Conservation (phyloP, 2,329 filamentous ascomycete genomes). For the Blastomyces percursus region DNA sequence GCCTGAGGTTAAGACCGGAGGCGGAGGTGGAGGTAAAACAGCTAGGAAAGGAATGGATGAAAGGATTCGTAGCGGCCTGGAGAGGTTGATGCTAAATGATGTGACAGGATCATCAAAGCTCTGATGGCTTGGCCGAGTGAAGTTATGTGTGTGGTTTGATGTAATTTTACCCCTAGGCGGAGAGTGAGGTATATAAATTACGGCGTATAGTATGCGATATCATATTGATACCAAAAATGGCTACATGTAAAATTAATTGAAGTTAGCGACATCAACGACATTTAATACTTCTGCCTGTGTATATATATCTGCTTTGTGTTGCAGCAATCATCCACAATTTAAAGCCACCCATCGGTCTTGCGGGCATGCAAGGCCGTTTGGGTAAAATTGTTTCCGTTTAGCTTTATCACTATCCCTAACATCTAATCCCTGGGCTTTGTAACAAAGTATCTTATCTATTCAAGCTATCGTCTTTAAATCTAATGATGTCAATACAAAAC, state of each 20-base stretch:
- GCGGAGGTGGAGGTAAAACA: not conserved
- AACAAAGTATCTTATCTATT: not conserved
- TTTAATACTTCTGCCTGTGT: not conserved
- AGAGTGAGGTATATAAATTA: not conserved
- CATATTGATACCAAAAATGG: not conserved
- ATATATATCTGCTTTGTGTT: not conserved
- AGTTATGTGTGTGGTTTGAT: not conserved
- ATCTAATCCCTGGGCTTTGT: too few relatives aligned
- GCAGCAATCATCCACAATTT: not conserved
- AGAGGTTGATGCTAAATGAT: constrained; percentile 40
- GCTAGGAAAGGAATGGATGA: constrained; percentile 28
- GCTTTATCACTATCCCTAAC: not conserved
- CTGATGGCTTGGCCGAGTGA: not conserved
- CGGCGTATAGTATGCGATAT: not conserved
- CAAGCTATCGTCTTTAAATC: not conserved
- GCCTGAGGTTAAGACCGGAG: constrained; percentile 46
- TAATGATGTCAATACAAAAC: not conserved
- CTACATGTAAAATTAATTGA: not conserved
- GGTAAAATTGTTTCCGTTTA: not conserved
- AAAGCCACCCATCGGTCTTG: not conserved
- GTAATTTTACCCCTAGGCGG: not conserved
- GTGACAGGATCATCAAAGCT: constrained; percentile 9
- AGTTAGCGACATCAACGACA: not conserved
- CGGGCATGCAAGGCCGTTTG: not conserved
- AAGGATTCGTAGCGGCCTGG: constrained; percentile 41